A percentile compares a stretch with the other conserved stretches of the same genome.
phyloP scores from a whole-genome alignment of 2,329 filamentous ascomycete species.

The Alternaria brassicicola region DNA sequence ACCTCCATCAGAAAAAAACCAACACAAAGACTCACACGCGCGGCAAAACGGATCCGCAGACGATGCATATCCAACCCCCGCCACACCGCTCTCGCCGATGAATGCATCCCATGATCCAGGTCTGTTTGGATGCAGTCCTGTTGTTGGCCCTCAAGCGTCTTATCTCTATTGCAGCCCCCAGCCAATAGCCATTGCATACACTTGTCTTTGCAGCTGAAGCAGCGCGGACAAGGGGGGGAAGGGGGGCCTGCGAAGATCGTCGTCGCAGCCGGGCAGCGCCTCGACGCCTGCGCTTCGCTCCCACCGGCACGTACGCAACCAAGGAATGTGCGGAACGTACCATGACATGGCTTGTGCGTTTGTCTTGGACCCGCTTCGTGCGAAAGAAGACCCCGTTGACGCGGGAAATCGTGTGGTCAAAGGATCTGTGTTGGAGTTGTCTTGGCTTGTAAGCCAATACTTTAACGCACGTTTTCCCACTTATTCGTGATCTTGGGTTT shows the following conservation, averaged over 20 bases:
- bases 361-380: slow-evolving; percentile 3
- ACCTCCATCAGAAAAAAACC: slow-evolving; percentile 15
- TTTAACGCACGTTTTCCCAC: slow-evolving; percentile 42
- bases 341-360: slow-evolving; percentile 8
- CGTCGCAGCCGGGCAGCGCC: slow-evolving; percentile 6
- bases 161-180: slow-evolving; percentile 16
- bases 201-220: slow-evolving; percentile 12
- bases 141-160: slow-evolving; percentile 17
- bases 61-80: not conserved
- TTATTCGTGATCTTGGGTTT: slow-evolving; percentile 18
- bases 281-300: slow-evolving; percentile 8
- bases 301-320: slow-evolving; percentile 7
- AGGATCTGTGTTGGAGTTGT: slow-evolving; percentile 4
- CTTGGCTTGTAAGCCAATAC: slow-evolving; percentile 42
- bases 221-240: slow-evolving; percentile 4
- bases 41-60: not conserved
- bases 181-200: slow-evolving; percentile 16
- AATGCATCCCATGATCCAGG: slow-evolving; percentile 2
- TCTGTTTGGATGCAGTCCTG: slow-evolving; percentile 17
- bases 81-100: slow-evolving; percentile 3
- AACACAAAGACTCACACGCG: slow-evolving; percentile 4
- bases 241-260: slow-evolving; percentile 25
- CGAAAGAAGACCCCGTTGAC: slow-evolving; percentile 1
- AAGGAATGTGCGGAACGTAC: slow-evolving; percentile 5
- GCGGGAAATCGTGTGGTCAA: slow-evolving; percentile 1